These are phyloP conservation scores for Nidularia pulvinata DNA, from an alignment of 768 basidiomycete genomes.

Conservation along the genomic window DNA sequence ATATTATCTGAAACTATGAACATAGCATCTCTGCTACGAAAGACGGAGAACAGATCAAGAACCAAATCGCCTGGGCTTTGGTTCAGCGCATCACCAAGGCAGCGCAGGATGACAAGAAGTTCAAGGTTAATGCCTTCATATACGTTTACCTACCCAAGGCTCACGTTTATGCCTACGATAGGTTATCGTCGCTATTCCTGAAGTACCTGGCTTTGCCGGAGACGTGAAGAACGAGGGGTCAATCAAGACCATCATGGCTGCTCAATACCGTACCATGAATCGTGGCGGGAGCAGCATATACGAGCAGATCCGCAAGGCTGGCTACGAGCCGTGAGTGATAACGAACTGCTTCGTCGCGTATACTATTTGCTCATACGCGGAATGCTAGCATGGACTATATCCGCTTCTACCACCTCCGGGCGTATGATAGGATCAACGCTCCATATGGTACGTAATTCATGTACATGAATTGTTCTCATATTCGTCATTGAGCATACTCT, in stretches of 20 bases:
- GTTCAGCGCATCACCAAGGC: constrained; percentile 88
- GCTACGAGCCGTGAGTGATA: constrained; percentile 71
- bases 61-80: constrained; percentile 82
- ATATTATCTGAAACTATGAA: constrained; percentile 4
- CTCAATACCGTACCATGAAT: constrained; percentile 87
- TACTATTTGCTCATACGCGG: neutral
- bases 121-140: constrained; percentile 45
- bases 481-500: too few species aligned
- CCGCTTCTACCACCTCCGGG: constrained; percentile 89
- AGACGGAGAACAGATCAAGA: constrained; percentile 67
- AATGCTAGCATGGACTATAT: constrained; percentile 73
- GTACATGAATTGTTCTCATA: too few species aligned
- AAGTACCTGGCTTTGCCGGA: constrained; percentile 88
- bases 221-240: constrained; percentile 68
- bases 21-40: constrained; percentile 76
- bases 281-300: constrained; percentile 88
- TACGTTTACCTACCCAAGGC: constrained; percentile 12
- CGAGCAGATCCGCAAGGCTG: constrained; percentile 74
- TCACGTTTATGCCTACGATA: constrained; percentile 17
- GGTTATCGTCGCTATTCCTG: constrained; percentile 89
- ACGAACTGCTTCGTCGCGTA: neutral
- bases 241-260: constrained; percentile 85
- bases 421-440: constrained; percentile 90
- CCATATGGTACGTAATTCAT: constrained; percentile 46
- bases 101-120: constrained; percentile 65